Conservation (phyloP, 2,329 filamentous ascomycete genomes). For the Colletotrichum theobromicola region DNA sequence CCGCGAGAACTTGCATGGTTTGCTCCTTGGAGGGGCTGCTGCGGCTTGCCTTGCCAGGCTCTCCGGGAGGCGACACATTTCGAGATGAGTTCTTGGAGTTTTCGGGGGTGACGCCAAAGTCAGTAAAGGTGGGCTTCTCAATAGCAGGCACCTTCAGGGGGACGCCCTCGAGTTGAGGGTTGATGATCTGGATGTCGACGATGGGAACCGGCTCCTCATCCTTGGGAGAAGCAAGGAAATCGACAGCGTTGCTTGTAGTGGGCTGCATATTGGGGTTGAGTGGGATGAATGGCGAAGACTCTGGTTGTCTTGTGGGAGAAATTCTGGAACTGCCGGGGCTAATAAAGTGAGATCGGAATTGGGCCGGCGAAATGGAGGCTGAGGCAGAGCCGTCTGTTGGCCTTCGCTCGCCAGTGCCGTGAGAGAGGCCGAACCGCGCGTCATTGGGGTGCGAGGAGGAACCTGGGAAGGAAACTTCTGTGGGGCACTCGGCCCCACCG, state of each 20-base stretch:
- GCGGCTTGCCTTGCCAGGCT: constrained; percentile 26
- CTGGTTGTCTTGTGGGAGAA: constrained; percentile 39
- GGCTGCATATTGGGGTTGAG: constrained; percentile 50
- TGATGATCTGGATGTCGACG: constrained; percentile 63
- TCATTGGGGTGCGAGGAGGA: constrained; percentile 28
- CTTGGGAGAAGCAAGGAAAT: constrained; percentile 39
- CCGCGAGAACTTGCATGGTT: constrained; percentile 51
- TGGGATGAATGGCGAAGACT: constrained; percentile 41
- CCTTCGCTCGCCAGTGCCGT: constrained; percentile 15
- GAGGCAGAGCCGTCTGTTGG: constrained; percentile 22
- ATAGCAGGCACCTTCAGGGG: constrained; percentile 60
- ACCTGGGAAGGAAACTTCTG: constrained; percentile 19
- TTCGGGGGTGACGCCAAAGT: constrained; percentile 32
- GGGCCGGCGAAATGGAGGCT: constrained; percentile 23
- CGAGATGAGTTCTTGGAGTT: constrained; percentile 30
- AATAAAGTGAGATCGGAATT: constrained; percentile 18
- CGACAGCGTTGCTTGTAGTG: constrained; percentile 33
- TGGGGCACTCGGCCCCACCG: constrained; percentile 21
- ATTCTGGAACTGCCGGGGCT: constrained; percentile 34
- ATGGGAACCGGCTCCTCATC: constrained; percentile 45
- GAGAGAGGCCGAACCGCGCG: constrained; percentile 20
- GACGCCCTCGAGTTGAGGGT: constrained; percentile 65
- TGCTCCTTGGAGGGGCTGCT: constrained; percentile 40
- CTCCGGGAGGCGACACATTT: constrained; percentile 31
- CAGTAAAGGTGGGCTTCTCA: constrained; percentile 56